Evolutionary conservation across 1,139 yeast genomes (phyloP), one percentile per base, ranked within the genome.

Genomic region (Saccharomycopsis hybrid): DNA sequence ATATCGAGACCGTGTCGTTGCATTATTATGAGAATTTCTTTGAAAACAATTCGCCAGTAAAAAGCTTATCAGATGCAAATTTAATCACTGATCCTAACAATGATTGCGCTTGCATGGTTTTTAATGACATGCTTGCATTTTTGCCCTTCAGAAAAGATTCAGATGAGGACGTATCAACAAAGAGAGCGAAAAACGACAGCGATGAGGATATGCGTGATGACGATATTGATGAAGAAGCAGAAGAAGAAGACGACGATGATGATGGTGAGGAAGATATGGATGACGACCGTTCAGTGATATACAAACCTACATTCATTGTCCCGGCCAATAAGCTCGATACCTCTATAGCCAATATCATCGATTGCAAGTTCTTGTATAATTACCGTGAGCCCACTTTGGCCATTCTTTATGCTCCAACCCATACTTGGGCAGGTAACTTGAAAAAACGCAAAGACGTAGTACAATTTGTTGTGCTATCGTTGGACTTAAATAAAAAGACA

Each of bases 11-110:
- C 0, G 75, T 80, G 2, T 86, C 96, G 47, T 71, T 92, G 50
- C 99, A 92, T 65, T 88, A 78, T 63, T 92, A 90, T 65, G 97
- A 90, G 61, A 77, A 79, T 50, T 77, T 81, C 43, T 73, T 85
- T 50, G 76, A 69, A 58, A 74, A 70, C 50, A 63, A 71, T 51
- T 78, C 79, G 41, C 72, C 71, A 54, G 78, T 74, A 61, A 74
- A 67, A 53, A 65, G 73, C 49, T 62, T 62, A 50, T 65, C 67
- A 44, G 62, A 70, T 4, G 69, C 88, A 0, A 69, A 70, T 27
- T 70, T 87, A 56, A 66, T 81, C 32, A 71, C 83, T 0, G 96
- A 88, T 53, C 90, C 95, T 1, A 71, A 72, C 48, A 71, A 73
- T 40, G 69, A 78, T 13, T 81, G 89, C 54, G 70, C 85, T 1